Evolutionary conservation across 139 green algal species (phyloP).

Genomic region (Pycnococcus provasolii): DNA sequence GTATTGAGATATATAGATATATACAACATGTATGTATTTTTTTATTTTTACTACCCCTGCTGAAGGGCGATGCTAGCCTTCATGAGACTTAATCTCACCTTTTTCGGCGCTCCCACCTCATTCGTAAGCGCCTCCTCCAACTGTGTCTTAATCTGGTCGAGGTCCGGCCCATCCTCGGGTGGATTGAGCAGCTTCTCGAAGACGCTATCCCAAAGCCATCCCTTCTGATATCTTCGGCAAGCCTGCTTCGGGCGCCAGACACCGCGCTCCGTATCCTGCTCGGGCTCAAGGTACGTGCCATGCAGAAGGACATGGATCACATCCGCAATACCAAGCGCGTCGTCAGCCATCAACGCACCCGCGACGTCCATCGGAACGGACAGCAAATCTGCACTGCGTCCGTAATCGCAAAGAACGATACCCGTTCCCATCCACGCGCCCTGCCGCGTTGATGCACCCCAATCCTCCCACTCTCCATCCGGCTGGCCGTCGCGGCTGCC

Average conservation of each 20-base stretch:
- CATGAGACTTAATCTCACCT: too few species aligned
- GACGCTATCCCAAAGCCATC: conserved; percentile 26
- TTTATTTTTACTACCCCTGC: too few species aligned
- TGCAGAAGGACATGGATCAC: conserved; percentile 33
- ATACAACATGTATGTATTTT: too few species aligned
- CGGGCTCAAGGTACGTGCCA: conserved; percentile 37
- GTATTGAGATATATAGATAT: too few species aligned
- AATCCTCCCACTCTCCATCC: conserved; percentile 21
- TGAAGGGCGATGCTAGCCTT: too few species aligned
- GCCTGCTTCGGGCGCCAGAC: conserved; percentile 8
- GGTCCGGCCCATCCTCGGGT: not conserved
- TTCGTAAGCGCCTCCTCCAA: too few species aligned
- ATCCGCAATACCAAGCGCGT: conserved; percentile 23
- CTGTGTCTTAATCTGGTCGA: too few species aligned
- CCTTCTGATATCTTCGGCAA: conserved; percentile 28
- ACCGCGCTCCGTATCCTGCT: not conserved
- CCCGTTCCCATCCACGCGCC: conserved; percentile 24
- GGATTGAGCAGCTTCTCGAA: conserved; percentile 35
- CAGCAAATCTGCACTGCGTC: conserved; percentile 9
- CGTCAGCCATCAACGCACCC: conserved; percentile 10
- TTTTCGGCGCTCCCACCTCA: too few species aligned
- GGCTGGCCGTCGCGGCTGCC: not conserved
- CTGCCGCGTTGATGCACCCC: conserved; percentile 7
- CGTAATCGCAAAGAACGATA: conserved; percentile 35
- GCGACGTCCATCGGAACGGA: not conserved